phyloP scores from a whole-genome alignment of 176 grass and related monocot genomes.

The Bolboschoenus planiculmis region DNA sequence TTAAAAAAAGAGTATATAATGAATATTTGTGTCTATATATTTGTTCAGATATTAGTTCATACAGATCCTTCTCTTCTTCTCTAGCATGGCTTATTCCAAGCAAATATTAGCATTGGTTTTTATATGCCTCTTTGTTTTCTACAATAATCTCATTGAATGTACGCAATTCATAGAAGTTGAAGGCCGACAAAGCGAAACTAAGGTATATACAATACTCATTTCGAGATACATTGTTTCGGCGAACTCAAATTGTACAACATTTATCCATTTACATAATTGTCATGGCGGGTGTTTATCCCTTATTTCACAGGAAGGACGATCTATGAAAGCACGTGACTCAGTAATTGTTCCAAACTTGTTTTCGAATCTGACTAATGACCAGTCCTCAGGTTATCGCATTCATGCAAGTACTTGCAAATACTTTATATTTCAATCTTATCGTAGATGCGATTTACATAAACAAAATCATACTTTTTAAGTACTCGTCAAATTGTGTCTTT shows the following conservation, averaged over 20 bases:
- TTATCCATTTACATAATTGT: not conserved
- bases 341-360: not conserved
- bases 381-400: not conserved
- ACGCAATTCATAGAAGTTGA: not conserved
- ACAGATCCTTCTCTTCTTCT: not conserved
- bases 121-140: not conserved
- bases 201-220: not conserved
- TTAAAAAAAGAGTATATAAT: too few species aligned
- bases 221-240: not conserved
- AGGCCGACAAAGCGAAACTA: not conserved
- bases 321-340: not conserved
- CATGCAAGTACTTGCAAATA: slow-evolving; percentile 5
- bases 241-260: not conserved
- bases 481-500: not conserved
- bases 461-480: not conserved
- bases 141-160: not conserved
- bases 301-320: not conserved
- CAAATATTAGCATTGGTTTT: not conserved
- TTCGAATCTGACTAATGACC: not conserved
- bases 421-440: too few species aligned
- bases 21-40: too few species aligned
- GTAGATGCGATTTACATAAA: too few species aligned
- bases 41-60: too few species aligned
- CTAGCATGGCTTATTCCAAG: not conserved
- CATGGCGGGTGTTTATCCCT: not conserved